Percentiles rank a stretch among this genome's conserved stretches.
These are phyloP conservation scores for Rhizopus stolonifer DNA, from an alignment of 371 early-diverging fungal genomes.

Conservation along the genomic window DNA sequence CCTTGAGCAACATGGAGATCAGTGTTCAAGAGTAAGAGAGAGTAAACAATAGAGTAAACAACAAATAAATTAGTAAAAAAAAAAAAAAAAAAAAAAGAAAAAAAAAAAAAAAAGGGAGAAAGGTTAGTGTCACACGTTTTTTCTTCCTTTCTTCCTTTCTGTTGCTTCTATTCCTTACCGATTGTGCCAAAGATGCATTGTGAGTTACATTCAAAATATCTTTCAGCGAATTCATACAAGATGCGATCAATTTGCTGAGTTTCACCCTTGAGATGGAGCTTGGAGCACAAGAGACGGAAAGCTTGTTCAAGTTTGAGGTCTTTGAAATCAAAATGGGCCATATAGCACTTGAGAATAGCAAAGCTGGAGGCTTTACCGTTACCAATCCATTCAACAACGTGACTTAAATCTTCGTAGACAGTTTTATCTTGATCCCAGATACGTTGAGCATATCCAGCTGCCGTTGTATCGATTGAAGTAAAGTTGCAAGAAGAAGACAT, in stretches of 20 bases:
- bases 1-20: conserved; percentile 81
- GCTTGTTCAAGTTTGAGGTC: conserved; percentile 68
- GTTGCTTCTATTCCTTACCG: conserved; percentile 6
- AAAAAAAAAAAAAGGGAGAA: not conserved
- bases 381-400: conserved; percentile 46
- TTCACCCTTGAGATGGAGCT: conserved; percentile 78
- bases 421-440: conserved; percentile 47
- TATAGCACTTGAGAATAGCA: conserved; percentile 60
- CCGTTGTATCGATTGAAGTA: conserved; percentile 1
- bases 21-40: conserved; percentile 84
- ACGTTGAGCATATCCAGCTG: conserved; percentile 30
- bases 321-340: conserved; percentile 72
- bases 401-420: conserved; percentile 30
- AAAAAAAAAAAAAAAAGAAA: no score
- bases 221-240: conserved; percentile 64
- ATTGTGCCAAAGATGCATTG: conserved; percentile 41
- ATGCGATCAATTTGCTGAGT: conserved; percentile 85
- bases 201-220: conserved; percentile 77
- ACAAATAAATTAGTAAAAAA: no score
- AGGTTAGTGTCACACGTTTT: not conserved
- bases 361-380: conserved; percentile 50
- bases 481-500: conserved; percentile 10
- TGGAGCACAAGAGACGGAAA: conserved; percentile 69
- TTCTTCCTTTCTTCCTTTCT: not conserved
- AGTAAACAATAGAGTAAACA: conserved; percentile 83